Evolutionary conservation across 495 filamentous ascomycete genomes (phyloP), one percentile per base, ranked within the genome.

Genomic region (Achaetomiella virescens): DNA sequence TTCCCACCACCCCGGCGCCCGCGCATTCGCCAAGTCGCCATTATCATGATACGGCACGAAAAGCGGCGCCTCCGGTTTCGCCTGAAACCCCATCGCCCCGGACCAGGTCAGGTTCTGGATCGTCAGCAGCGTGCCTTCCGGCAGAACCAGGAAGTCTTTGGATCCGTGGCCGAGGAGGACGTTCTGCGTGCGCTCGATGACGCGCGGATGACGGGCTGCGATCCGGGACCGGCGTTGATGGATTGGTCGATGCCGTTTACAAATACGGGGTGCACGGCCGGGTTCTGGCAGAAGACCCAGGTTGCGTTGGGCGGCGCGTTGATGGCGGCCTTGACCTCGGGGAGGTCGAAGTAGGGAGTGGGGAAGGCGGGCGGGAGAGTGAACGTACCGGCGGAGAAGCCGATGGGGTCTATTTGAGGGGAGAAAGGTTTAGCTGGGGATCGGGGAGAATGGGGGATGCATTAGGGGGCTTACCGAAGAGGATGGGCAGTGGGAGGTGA

Each of bases 51-150:
- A 86, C 0, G 88, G 87, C 4, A 89, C 82, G 57, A 83, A 84
- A 51, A 91, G 78, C 2, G 81, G 77, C 42, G 79, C 81, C 1
- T 64, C 55, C 0, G 87, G 87, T 1, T 72, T 64, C 3, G 62
- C 60, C 24, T 82, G 77, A 73, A 95, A 95, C 1, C 89, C 89
- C 44, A 86, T 82, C 9, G 67, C 58, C 0, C 89, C 89, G 52
- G 81, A 80, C 85, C 86, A 92, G 0, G 87, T 95, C 81, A 91
- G 89, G 68, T 91, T 92, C 63, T 95, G 88, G 54, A 92, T 89
- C 24, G 81, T 80, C 10, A 87, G 73, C 1, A 95, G 74, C 0
- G 85, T 83, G 15, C 87, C 87, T 58, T 89, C 87, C 46, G 76
- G 60, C 20, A 90, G 74, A 2, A 90, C 71, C 29, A 84, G 69